A percentile compares a stretch with the other conserved stretches of the same genome.
phyloP scores from a whole-genome alignment of 345 rosid genomes.

The Pistacia integerrima region DNA sequence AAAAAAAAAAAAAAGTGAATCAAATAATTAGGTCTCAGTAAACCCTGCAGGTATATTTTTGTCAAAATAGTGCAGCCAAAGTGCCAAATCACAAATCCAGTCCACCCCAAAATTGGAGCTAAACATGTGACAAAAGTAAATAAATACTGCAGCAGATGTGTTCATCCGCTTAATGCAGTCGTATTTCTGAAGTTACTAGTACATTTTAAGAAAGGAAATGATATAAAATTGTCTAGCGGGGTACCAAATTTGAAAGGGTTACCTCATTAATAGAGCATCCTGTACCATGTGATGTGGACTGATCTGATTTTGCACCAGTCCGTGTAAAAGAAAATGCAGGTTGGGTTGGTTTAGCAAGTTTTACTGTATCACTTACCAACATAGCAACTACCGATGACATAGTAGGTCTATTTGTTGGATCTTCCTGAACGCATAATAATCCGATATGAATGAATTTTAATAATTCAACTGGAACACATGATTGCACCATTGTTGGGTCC shows the following conservation, averaged over 20 bases:
- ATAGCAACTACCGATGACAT: constrained; percentile 14
- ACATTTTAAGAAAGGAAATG: background rate
- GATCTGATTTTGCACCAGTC: background rate
- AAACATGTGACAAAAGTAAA: too few relatives aligned
- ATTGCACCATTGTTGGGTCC: constrained; percentile 2
- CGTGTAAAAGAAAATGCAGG: constrained; percentile 29
- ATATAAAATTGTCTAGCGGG: constrained; percentile 13
- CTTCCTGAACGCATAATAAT: constrained; percentile 23
- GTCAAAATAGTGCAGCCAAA: too few relatives aligned
- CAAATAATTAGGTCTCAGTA: too few relatives aligned
- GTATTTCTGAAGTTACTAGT: too few relatives aligned
- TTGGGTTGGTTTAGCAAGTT: constrained; percentile 23
- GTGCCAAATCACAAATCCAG: too few relatives aligned
- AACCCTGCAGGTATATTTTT: too few relatives aligned
- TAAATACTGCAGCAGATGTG: too few relatives aligned
- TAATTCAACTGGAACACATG: constrained; percentile 12
- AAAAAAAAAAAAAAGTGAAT: too few relatives aligned
- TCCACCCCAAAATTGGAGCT: too few relatives aligned
- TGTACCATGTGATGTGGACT: background rate
- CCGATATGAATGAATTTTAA: constrained; percentile 20
- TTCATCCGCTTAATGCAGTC: too few relatives aligned
- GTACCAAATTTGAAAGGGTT: constrained; percentile 9
- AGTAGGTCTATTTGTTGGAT: constrained; percentile 19
- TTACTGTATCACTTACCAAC: constrained; percentile 13
- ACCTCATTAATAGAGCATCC: constrained; percentile 11